Conservation (phyloP, 495 filamentous ascomycete species). For the Penicillium silybi region DNA sequence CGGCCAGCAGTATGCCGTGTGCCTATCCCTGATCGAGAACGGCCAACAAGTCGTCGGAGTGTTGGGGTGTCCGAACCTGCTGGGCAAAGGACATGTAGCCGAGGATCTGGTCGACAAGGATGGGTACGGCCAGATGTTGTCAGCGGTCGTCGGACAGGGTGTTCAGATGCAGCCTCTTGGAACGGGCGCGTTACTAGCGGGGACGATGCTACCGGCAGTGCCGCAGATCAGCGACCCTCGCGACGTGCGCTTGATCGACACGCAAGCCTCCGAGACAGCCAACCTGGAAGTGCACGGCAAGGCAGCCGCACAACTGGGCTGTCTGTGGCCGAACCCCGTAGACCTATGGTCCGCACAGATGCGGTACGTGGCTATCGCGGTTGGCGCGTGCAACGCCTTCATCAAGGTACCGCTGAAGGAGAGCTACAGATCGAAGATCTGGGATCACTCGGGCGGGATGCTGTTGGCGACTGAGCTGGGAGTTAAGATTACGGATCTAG, state of each 20-base stretch:
- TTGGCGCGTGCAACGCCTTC: slow-evolving; percentile 56
- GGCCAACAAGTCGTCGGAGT: slow-evolving; percentile 48
- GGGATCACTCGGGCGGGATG: slow-evolving; percentile 72
- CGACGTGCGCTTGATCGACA: slow-evolving; percentile 49
- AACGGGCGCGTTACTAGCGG: slow-evolving; percentile 28
- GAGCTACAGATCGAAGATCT: slow-evolving; percentile 56
- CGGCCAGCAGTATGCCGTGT: slow-evolving; percentile 62
- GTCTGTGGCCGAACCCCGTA: slow-evolving; percentile 46
- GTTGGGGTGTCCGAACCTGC: slow-evolving; percentile 55
- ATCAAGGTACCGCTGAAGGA: slow-evolving; percentile 57
- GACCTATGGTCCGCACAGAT: slow-evolving; percentile 62
- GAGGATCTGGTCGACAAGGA: slow-evolving; percentile 47
- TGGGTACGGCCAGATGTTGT: slow-evolving; percentile 53
- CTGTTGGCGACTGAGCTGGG: slow-evolving; percentile 64
- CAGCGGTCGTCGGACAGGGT: slow-evolving; percentile 54
- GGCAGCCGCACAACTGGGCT: slow-evolving; percentile 44
- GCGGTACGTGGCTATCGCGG: slow-evolving; percentile 58
- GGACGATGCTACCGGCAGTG: slow-evolving; percentile 31
- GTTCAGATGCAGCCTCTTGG: slow-evolving; percentile 49
- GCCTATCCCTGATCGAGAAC: slow-evolving; percentile 51
- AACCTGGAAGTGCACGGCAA: slow-evolving; percentile 41
- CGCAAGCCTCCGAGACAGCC: slow-evolving; percentile 35
- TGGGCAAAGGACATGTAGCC: slow-evolving; percentile 31
- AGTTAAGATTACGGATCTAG: slow-evolving; percentile 58
- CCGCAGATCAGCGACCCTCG: slow-evolving; percentile 26